Conservation (phyloP, 1,139 yeast genomes). For the Eremothecium gossypii region DNA sequence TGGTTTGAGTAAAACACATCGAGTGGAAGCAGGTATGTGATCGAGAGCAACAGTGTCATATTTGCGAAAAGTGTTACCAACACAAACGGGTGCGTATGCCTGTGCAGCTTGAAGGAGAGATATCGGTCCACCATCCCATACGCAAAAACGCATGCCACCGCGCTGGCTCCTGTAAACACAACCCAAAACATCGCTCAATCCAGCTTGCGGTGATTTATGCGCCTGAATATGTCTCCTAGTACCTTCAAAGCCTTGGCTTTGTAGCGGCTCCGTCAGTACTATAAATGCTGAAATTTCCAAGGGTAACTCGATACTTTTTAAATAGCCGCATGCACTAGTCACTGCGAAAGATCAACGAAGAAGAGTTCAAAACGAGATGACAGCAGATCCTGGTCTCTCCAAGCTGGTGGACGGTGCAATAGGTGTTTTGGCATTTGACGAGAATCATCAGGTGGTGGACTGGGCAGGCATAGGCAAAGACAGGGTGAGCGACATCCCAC, state of each 20-base stretch:
- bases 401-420: slow-evolving; percentile 19
- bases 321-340: not conserved
- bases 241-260: too few relatives aligned
- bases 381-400: slow-evolving; percentile 7
- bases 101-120: slow-evolving; percentile 24
- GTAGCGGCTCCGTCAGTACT: too few relatives aligned
- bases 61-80: slow-evolving; percentile 17
- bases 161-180: slow-evolving; percentile 5
- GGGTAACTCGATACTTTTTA: not conserved
- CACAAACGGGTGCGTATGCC: slow-evolving; percentile 19
- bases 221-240: too few relatives aligned
- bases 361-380: slow-evolving; percentile 1
- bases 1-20: slow-evolving; percentile 21
- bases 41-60: slow-evolving; percentile 21
- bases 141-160: slow-evolving; percentile 10
- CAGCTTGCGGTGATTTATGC: too few relatives aligned
- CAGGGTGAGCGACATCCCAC: slow-evolving; percentile 19
- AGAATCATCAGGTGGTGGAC: slow-evolving; percentile 24
- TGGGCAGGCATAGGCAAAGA: slow-evolving; percentile 27
- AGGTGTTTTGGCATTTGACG: slow-evolving; percentile 28
- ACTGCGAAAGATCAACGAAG: not conserved
- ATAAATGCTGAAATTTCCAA: not conserved
- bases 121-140: slow-evolving; percentile 21
- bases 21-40: slow-evolving; percentile 24
- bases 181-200: slow-evolving; percentile 8